Evolutionary conservation across 192 early-diverging fungal species (phyloP).

Genomic region (Backusella parvicylindrica): DNA sequence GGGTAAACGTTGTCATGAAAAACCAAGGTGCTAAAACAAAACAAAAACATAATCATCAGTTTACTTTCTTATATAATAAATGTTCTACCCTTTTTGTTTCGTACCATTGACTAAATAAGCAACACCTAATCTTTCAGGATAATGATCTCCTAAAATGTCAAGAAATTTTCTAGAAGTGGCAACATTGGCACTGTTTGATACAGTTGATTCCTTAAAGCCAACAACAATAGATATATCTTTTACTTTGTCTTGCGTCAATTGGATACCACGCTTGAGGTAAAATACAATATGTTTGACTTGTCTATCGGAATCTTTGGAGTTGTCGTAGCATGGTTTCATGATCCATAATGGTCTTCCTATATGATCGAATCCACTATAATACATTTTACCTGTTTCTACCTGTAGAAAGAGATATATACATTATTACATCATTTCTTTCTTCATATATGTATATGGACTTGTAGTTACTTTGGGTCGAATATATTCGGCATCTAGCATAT

Average conservation of each 20-base stretch:
- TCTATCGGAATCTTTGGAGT: slow-evolving; percentile 63
- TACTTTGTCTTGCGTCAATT: slow-evolving; percentile 66
- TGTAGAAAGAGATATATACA: neutral
- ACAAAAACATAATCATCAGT: too few species aligned
- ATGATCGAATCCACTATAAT: slow-evolving; percentile 77
- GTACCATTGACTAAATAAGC: neutral
- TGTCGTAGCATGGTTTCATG: slow-evolving; percentile 73
- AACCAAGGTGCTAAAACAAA: slow-evolving; percentile 69
- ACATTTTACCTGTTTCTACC: slow-evolving; percentile 70
- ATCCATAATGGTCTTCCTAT: slow-evolving; percentile 69
- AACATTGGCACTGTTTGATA: slow-evolving; percentile 63
- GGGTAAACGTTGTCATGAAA: slow-evolving; percentile 79
- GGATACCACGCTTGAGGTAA: slow-evolving; percentile 74
- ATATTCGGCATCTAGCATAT: slow-evolving; percentile 10
- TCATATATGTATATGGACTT: neutral
- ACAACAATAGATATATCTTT: slow-evolving; percentile 74
- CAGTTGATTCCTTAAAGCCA: slow-evolving; percentile 65
- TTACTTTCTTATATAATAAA: too few species aligned
- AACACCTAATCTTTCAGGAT: slow-evolving; percentile 72
- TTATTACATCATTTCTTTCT: neutral
- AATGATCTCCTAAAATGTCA: slow-evolving; percentile 77
- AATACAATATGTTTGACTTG: slow-evolving; percentile 82
- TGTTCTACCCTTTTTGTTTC: neutral
- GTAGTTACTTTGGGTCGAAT: too few species aligned
- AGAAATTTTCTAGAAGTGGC: slow-evolving; percentile 75